Base-by-base conservation (phyloP, 1,284 basidiomycete species). In the Phellinidium pouzarii region DNA sequence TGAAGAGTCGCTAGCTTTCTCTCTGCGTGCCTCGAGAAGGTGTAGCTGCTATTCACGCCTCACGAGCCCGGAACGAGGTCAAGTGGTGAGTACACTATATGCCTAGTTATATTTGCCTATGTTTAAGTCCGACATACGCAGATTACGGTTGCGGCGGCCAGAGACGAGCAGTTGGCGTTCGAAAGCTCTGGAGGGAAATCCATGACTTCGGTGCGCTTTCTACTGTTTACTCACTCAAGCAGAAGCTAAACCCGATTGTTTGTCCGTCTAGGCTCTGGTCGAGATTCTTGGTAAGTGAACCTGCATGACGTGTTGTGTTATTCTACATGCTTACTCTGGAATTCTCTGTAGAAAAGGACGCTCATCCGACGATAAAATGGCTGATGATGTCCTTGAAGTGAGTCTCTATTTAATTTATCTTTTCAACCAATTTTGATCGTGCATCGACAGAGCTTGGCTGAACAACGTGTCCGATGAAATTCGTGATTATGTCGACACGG, bases 311-410 rank as follows among this genome's bases (percentile, higher is more conserved):
- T 7, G 9, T 17, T 25, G 12, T 20, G 9, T 4, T n/a, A 9
- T 20, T 4, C 34, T 40, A 40, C 14, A 11, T 20, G 17, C 22
- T 31, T 22, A 3, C 37, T 5, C 19, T 41, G 9, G 5, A 9
- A n/a, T 34, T 34, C 20, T n/a, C 37, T 12, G 27, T 37, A 53
- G 51, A 53, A 9, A 47, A 46, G 23, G 38, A 53, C 20, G 20
- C 51, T 6, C 44, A 53, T 20, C 51, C 51, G 29, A 53, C 51
- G 6, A 41, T 41, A 23, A 41, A 23, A 42, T 27, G 19, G 19
- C 19, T 53, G 17, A 47, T 48, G 34, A 27, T 12, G 4, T 23
- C 27, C 12, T 7, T 53, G 5, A 37, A 47, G 51, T 53, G 9
- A 19, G 37, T 53, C 19, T 8, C 31, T 3, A 34, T 8, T 11